Base-by-base conservation (phyloP, 495 filamentous ascomycete species). In the Ramalina peruviana region DNA sequence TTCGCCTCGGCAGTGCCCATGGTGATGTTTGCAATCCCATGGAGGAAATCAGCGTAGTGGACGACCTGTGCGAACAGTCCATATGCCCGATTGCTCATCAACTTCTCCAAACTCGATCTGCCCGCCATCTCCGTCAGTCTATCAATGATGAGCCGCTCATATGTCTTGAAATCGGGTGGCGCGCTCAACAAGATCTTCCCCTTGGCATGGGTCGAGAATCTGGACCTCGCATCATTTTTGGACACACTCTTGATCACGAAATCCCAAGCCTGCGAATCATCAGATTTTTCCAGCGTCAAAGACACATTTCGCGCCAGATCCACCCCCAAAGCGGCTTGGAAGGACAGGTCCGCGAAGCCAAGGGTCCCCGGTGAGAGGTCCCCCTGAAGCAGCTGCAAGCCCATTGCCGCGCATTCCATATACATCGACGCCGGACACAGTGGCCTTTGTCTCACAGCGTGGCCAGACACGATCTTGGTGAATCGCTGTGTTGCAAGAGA, bases 401-500 rank as follows among this genome's bases (percentile, higher is more conserved):
- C 49, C 54, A 52, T 52, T 26, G 47, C 39, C 25, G 49, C 54
- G 30, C 36, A 52, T 30, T 74, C 71, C 37, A 69, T 47, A 39
- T 71, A 73, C 49, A 74, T 54, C 0, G 69, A 62, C n/a, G 68
- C 70, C 7, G 71, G 70, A 38, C 61, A 64, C 4, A 74, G 58
- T 20, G 56, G 48, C 43, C 67, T 55, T 12, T 55, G 60, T 13
- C 60, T 43, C 15, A 70, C 65, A 0, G 61, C 60, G 54, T 74
- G 70, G 19, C 71, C 71, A 25, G 51, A 50, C 25, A 57, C 51
- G 21, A 50, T 50, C 12, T 47, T 36, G 11, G 19, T 51, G 40
- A 49, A 57, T 15, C 43, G 50, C 26, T 51, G 36, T 13, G 37
- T 33, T 7, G 4, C 43, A 2, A 40, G 5, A 38, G 30, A 16